A percentile compares a stretch with the other conserved stretches of the same genome.
Conservation (phyloP, 164 flowering plant genomes). For the Nymphaea thermarum region DNA sequence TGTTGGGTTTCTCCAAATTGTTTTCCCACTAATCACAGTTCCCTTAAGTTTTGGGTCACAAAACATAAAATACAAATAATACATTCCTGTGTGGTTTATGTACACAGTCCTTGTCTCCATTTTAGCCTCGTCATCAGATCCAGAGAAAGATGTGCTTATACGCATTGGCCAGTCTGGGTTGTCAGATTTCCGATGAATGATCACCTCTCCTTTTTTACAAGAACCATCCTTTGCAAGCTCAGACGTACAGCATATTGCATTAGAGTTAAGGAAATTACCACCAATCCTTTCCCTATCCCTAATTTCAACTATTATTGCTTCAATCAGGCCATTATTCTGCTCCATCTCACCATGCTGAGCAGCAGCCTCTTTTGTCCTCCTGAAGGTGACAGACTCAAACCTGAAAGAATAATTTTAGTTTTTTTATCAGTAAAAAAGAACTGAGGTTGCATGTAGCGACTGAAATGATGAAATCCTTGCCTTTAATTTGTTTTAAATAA, state of each 20-base stretch:
- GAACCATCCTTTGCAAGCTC: constrained; percentile 30
- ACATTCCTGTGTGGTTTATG: constrained; percentile 67
- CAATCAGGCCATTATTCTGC: constrained; percentile 52
- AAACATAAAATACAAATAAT: constrained; percentile 59
- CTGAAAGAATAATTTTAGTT: constrained; percentile 15
- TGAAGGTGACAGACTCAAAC: constrained; percentile 56
- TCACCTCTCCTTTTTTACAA: constrained; percentile 68
- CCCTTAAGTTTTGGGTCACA: constrained; percentile 69
- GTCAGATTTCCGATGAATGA: constrained; percentile 34
- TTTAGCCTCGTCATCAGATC: constrained; percentile 15
- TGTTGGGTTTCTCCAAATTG: constrained; percentile 83
- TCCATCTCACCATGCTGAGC: constrained; percentile 36
- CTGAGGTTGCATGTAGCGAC: no score
- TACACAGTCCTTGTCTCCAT: constrained; percentile 35
- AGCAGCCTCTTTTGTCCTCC: constrained; percentile 51
- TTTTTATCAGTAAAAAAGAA: no score
- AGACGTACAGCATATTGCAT: constrained; percentile 46
- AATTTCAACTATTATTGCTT: constrained; percentile 68
- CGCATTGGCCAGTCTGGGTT: constrained; percentile 56
- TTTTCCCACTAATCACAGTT: constrained; percentile 50
- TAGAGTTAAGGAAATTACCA: constrained; percentile 32
- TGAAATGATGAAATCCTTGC: no score
- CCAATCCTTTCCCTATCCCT: constrained; percentile 68
- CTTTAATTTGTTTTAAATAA: no score
- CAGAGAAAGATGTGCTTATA: constrained; percentile 43